Conservation (phyloP, 2,329 filamentous ascomycete genomes). For the Paradendryphiella salina region DNA sequence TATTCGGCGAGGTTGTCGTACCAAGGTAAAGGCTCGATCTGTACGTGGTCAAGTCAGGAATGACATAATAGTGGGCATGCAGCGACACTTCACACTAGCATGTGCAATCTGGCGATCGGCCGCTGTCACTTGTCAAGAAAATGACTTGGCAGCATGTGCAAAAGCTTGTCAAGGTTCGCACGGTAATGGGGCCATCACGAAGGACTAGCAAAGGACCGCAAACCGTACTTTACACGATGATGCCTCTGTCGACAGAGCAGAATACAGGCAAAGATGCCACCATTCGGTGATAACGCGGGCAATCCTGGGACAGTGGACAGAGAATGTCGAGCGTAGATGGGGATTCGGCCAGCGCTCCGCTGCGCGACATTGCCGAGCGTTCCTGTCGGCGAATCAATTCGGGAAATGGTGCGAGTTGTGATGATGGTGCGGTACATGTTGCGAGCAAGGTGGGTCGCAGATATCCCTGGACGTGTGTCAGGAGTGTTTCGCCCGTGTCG, state of each 20-base stretch:
- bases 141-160: conserved; percentile 19
- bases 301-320: conserved; percentile 9
- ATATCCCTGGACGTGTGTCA: conserved; percentile 29
- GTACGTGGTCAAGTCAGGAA: not conserved
- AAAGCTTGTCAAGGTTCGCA: conserved; percentile 3
- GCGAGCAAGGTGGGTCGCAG: conserved; percentile 25
- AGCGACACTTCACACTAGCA: not conserved
- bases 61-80: not conserved
- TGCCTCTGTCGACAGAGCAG: not conserved
- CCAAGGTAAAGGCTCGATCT: not conserved
- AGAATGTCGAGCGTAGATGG: conserved; percentile 7
- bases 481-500: conserved; percentile 33
- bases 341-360: conserved; percentile 14
- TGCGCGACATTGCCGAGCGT: conserved; percentile 7
- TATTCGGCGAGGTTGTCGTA: not conserved
- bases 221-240: not conserved
- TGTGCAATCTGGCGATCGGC: conserved; percentile 6
- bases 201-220: not conserved
- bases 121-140: conserved; percentile 28
- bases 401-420: conserved; percentile 15
- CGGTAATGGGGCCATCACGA: conserved; percentile 4
- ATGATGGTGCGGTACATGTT: conserved; percentile 31
- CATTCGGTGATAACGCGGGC: conserved; percentile 11
- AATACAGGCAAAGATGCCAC: conserved; percentile 1
- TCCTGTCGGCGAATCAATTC: conserved; percentile 25